Evolutionary conservation across 371 early-diverging fungal species (phyloP).

Genomic region (Blakeslea trispora): DNA sequence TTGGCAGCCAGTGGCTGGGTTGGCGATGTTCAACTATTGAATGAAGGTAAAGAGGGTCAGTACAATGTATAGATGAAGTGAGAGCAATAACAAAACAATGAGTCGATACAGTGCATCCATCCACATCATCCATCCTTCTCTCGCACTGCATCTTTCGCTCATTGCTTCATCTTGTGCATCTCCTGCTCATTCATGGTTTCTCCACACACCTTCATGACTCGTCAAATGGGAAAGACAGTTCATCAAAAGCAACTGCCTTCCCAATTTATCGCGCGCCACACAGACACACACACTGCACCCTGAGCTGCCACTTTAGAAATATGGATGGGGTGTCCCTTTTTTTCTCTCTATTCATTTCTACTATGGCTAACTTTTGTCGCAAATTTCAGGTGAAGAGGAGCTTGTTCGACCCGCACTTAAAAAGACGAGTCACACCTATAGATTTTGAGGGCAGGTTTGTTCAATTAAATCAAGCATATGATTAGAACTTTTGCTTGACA

Average conservation of each 20-base stretch:
- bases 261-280: constrained; percentile 20
- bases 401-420: too few species aligned
- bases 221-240: constrained; percentile 35
- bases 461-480: too few species aligned
- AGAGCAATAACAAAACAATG: neutral
- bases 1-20: constrained; percentile 97
- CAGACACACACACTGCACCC: neutral
- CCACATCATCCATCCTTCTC: constrained; percentile 8
- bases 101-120: neutral
- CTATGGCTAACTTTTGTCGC: too few species aligned
- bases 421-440: too few species aligned
- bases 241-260: constrained; percentile 19
- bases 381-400: too few species aligned
- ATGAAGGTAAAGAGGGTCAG: neutral
- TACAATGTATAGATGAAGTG: neutral
- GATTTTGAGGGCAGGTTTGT: too few species aligned
- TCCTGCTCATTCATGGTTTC: neutral
- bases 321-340: too few species aligned
- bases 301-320: too few species aligned
- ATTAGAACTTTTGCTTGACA: too few species aligned
- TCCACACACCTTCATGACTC: constrained; percentile 32
- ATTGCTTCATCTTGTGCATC: neutral
- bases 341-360: too few species aligned
- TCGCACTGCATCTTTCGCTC: neutral
- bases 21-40: constrained; percentile 91